A percentile compares a stretch with the other conserved stretches of the same genome.
These are phyloP conservation scores for Aspergillus latus DNA, from an alignment of 2,329 filamentous ascomycete species.

Conservation along the genomic window DNA sequence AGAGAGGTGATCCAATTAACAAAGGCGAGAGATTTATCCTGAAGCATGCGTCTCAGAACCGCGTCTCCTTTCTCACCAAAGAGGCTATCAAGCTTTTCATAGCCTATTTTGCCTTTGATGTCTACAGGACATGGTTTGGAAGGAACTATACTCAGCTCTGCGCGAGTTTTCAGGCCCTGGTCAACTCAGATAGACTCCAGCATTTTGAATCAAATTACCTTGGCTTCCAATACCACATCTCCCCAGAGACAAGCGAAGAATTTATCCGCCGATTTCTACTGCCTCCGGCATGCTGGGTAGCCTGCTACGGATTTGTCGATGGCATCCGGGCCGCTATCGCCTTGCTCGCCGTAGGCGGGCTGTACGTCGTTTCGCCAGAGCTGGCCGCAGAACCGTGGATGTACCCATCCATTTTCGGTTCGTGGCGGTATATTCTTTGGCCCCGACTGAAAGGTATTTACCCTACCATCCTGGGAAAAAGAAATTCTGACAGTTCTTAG, in stretches of 20 bases:
- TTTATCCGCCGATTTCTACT: slow-evolving; percentile 12
- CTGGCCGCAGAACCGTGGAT: slow-evolving; percentile 19
- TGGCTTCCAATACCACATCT: neutral
- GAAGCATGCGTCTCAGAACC: neutral
- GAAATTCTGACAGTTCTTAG: neutral
- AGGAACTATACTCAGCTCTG: slow-evolving; percentile 10
- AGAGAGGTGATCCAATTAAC: neutral
- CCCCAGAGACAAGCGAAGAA: slow-evolving; percentile 3
- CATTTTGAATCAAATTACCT: neutral
- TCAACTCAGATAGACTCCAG: neutral
- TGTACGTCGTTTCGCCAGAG: slow-evolving; percentile 3
- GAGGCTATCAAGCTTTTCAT: slow-evolving; percentile 1
- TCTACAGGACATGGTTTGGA: slow-evolving; percentile 15
- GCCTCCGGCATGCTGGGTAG: slow-evolving; percentile 16
- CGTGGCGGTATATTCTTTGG: slow-evolving; percentile 13
- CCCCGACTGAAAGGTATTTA: slow-evolving; percentile 16
- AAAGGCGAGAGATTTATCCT: neutral
- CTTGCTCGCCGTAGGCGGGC: slow-evolving; percentile 9
- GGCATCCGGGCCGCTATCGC: slow-evolving; percentile 12
- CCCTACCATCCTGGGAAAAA: neutral
- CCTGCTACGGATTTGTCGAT: slow-evolving; percentile 19
- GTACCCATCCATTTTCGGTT: slow-evolving; percentile 20
- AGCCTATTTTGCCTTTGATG: slow-evolving; percentile 15
- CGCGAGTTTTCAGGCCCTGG: neutral
- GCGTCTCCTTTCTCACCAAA: slow-evolving; percentile 5